Conservation (phyloP, 2,329 filamentous ascomycete genomes). For the Amauroascus verrucosus region DNA sequence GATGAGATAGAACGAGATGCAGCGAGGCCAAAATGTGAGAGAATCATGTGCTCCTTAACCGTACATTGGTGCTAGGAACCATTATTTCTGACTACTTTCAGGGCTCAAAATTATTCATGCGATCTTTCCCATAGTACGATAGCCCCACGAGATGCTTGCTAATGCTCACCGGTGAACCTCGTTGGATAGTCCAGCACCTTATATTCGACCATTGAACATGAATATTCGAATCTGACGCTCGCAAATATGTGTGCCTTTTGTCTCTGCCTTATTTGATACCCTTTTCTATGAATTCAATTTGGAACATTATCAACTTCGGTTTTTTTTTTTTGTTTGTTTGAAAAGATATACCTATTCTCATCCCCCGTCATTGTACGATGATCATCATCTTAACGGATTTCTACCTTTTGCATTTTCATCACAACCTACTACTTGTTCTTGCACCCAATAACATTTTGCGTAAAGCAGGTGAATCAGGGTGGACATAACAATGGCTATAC, state of each 20-base stretch:
- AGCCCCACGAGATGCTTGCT: neutral
- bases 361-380: neutral
- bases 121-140: slow-evolving; percentile 14
- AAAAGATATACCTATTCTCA: neutral
- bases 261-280: neutral
- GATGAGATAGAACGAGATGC: slow-evolving; percentile 17
- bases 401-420: neutral
- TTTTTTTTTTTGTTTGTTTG: neutral
- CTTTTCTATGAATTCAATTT: neutral
- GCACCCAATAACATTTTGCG: neutral
- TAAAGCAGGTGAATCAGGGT: neutral
- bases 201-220: neutral
- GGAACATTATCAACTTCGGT: neutral
- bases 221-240: neutral
- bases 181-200: neutral
- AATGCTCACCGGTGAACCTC: too few relatives aligned
- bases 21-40: slow-evolving; percentile 19
- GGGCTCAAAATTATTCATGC: slow-evolving; percentile 15
- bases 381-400: neutral
- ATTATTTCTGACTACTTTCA: slow-evolving; percentile 3
- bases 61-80: neutral
- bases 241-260: neutral
- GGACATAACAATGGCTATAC: neutral
- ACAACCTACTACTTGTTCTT: neutral
- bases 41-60: neutral